Percentiles rank a stretch among this genome's conserved stretches.
These are phyloP conservation scores for Tricholoma furcatifolium DNA, from an alignment of 768 basidiomycete genomes.

Conservation along the genomic window DNA sequence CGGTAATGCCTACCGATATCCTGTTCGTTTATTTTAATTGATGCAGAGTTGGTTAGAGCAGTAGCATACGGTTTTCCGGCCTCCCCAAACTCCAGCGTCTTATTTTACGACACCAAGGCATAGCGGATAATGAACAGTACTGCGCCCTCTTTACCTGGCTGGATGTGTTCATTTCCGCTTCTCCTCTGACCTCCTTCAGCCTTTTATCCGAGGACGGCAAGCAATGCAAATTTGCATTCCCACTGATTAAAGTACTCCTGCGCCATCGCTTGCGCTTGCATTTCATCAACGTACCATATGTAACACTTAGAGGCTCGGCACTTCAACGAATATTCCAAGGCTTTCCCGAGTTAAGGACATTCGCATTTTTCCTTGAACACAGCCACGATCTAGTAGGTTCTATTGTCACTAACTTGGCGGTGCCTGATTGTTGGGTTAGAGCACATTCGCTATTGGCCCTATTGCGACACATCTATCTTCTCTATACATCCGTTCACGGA, in stretches of 20 bases:
- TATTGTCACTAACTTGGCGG: neutral
- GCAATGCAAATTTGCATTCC: neutral
- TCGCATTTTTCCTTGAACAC: neutral
- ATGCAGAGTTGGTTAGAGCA: neutral
- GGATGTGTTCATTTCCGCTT: neutral
- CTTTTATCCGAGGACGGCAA: conserved; percentile 1
- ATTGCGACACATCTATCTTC: neutral
- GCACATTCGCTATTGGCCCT: neutral
- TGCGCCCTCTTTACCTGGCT: neutral
- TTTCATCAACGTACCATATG: conserved; percentile 1
- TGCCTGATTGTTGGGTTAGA: neutral
- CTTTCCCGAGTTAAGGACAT: neutral
- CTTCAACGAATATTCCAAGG: neutral
- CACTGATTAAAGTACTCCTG: neutral
- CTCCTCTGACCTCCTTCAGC: conserved; percentile 1
- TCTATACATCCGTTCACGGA: neutral
- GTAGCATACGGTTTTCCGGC: neutral
- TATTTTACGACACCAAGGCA: conserved; percentile 1
- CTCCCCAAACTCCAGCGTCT: conserved; percentile 1
- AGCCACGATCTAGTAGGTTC: neutral
- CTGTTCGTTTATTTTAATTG: neutral
- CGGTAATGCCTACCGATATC: neutral
- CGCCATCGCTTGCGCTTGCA: neutral
- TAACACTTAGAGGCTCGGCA: neutral
- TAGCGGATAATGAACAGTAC: neutral